Conservation (phyloP, 257 asterid species). For the Cinchona pubescens region DNA sequence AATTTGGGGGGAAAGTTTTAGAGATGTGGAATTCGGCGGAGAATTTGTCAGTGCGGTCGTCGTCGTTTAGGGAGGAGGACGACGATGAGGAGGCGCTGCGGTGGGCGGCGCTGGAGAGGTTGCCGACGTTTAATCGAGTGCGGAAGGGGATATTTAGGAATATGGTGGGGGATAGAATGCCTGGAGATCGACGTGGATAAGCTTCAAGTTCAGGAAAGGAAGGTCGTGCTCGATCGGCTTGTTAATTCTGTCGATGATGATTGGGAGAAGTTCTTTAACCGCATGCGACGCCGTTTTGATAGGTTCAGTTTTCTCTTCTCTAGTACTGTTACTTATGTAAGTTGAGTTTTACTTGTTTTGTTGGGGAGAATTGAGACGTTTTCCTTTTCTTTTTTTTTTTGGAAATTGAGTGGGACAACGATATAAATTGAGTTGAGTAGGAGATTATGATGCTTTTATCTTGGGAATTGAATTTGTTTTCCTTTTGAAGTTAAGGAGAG, state of each 20-base stretch:
- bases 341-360: constrained; percentile 1
- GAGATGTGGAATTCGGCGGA: constrained; percentile 87
- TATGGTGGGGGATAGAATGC: constrained; percentile 61
- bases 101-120: constrained; percentile 97
- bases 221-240: constrained; percentile 67
- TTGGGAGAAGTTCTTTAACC: constrained; percentile 76
- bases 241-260: constrained; percentile 63
- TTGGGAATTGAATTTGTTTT: neutral
- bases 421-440: neutral
- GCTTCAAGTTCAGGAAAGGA: constrained; percentile 56
- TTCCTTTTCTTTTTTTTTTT: no score
- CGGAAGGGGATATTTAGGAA: constrained; percentile 76
- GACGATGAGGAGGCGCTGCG: constrained; percentile 95
- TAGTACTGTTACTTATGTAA: no score
- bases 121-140: constrained; percentile 84
- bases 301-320: constrained; percentile 28
- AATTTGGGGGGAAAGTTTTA: neutral
- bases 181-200: constrained; percentile 70
- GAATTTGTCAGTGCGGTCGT: constrained; percentile 75
- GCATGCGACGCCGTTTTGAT: constrained; percentile 81
- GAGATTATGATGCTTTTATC: neutral
- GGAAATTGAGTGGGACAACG: neutral
- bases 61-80: constrained; percentile 82
- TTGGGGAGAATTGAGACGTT: neutral
- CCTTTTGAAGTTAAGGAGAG: neutral